These are phyloP conservation scores for Macroventuria anomochaeta DNA, from an alignment of 2,329 filamentous ascomycete species.

Conservation along the genomic window DNA sequence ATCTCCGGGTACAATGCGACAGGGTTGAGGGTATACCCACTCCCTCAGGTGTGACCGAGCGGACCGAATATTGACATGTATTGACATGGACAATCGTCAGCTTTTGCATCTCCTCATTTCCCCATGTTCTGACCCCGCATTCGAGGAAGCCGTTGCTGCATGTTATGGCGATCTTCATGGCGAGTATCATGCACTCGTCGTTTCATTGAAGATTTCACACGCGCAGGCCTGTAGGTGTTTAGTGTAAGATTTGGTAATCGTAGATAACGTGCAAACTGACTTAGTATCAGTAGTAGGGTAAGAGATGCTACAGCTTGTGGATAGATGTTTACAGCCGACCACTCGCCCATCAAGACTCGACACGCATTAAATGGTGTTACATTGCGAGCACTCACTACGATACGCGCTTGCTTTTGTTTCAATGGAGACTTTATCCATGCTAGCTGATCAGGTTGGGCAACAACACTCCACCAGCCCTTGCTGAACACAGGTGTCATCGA, in stretches of 20 bases:
- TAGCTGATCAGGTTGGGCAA: background rate
- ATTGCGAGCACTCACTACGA: background rate
- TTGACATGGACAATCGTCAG: background rate
- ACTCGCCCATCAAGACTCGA: too few species aligned
- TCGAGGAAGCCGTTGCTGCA: background rate
- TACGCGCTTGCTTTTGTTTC: background rate
- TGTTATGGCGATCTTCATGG: constrained; percentile 4
- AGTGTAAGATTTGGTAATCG: background rate
- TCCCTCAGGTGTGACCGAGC: background rate
- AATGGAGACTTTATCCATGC: background rate
- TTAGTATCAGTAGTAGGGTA: background rate
- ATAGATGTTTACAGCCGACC: too few species aligned
- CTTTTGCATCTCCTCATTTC: constrained; percentile 9
- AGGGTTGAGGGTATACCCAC: background rate
- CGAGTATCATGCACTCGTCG: constrained; percentile 1
- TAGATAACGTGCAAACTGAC: too few species aligned
- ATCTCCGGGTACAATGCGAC: background rate
- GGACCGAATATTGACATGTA: constrained; percentile 1
- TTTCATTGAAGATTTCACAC: background rate
- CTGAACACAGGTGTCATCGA: background rate
- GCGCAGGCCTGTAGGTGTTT: background rate
- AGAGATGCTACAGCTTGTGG: background rate
- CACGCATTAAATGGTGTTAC: too few species aligned
- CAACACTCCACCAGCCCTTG: background rate
- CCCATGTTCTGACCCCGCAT: constrained; percentile 14